Base-by-base conservation (phyloP, 148 eudicot genomes). In the Heliamphora exappendiculata region DNA sequence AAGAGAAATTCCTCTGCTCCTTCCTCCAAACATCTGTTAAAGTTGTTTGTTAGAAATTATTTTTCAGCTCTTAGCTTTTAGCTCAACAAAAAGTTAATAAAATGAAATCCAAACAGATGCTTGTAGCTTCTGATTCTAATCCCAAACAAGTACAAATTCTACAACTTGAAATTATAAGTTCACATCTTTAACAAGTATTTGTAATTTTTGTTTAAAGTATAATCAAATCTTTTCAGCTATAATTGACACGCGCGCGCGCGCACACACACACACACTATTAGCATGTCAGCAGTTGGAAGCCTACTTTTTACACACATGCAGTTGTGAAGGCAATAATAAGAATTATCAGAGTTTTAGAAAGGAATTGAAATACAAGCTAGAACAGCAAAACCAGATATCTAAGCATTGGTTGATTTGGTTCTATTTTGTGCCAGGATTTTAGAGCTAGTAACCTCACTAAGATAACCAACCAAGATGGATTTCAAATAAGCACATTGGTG, bases 1-100 rank as follows among this genome's bases (percentile, higher is more conserved):
- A 90, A 73, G 9, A 88, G 79, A 55, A 79, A 90, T 14, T 88
- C 92, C 73, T 88, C 81, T 20, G 94, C 91, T 75, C 92, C 92
- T 78, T 80, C 89, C 62, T 87, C 90, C 80, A 88, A 79, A 78
- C 92, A 90, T 77, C 91, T 88, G 16, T 37, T 22, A 16, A 1
- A 2, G 50, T n/a, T 17, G 55, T n/a, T n/a, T n/a, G n/a, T n/a
- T n/a, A n/a, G n/a, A n/a, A n/a, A n/a, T n/a, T n/a, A n/a, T n/a
- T n/a, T n/a, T n/a, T n/a, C n/a, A n/a, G n/a, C n/a, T n/a, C n/a
- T n/a, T n/a, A n/a, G n/a, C n/a, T n/a, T n/a, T n/a, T n/a, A n/a
- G n/a, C n/a, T n/a, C n/a, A n/a, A n/a, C n/a, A n/a, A n/a, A n/a
- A n/a, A n/a, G n/a, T n/a, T n/a, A n/a, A n/a, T n/a, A n/a, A n/a